These are phyloP conservation scores for Cladosporium austrohemisphaericum DNA, from an alignment of 2,329 filamentous ascomycete species.

Conservation along the genomic window DNA sequence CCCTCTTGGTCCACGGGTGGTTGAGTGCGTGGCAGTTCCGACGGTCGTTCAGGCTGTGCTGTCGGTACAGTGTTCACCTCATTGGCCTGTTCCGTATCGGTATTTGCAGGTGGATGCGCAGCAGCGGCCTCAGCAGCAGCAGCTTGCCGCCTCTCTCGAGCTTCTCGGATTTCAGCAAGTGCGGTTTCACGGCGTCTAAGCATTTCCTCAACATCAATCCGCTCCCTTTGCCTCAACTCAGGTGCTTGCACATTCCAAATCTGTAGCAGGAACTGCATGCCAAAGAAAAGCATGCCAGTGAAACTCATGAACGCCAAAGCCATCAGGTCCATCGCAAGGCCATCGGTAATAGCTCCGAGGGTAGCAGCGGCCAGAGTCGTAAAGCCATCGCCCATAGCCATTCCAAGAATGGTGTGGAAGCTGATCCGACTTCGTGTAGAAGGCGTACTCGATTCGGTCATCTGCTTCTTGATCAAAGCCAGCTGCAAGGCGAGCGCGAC, in stretches of 20 bases:
- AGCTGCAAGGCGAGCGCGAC: constrained; percentile 51
- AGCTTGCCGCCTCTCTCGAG: constrained; percentile 12
- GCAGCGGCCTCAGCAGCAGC: constrained; percentile 14
- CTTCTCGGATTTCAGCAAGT: constrained; percentile 9
- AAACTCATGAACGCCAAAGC: constrained; percentile 57
- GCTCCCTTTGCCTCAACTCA: constrained; percentile 41
- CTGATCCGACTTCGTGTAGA: constrained; percentile 62
- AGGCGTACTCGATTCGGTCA: constrained; percentile 62
- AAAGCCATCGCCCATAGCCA: constrained; percentile 60
- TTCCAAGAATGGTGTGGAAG: constrained; percentile 60
- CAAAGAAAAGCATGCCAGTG: constrained; percentile 58
- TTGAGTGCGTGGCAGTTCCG: constrained; percentile 23
- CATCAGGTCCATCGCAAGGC: constrained; percentile 54
- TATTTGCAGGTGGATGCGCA: background rate
- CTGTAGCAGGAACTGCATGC: constrained; percentile 63
- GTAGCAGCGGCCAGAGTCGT: constrained; percentile 52
- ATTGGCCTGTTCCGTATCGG: background rate
- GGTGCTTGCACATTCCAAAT: constrained; percentile 63
- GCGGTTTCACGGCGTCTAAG: constrained; percentile 11
- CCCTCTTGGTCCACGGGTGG: constrained; percentile 28
- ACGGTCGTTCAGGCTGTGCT: constrained; percentile 15
- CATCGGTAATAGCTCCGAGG: constrained; percentile 53
- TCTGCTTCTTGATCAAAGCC: constrained; percentile 56
- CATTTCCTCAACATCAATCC: constrained; percentile 40
- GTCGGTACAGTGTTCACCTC: background rate